These are phyloP conservation scores for Colletotrichum sp. DNA, from an alignment of 2,329 filamentous ascomycete genomes.

Conservation along the genomic window DNA sequence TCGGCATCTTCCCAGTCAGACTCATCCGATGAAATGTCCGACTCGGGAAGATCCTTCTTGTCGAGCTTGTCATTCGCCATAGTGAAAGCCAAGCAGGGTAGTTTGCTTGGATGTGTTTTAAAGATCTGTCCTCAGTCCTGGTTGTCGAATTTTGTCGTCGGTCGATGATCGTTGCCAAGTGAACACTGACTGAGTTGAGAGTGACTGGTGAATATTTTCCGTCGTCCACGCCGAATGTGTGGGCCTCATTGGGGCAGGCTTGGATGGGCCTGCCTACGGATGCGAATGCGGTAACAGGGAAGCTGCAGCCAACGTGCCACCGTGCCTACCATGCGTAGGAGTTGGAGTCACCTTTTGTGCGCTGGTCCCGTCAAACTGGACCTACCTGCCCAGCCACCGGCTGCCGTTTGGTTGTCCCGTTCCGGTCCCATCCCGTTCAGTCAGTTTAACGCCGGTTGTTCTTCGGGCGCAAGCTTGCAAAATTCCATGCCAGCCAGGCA, in stretches of 20 bases:
- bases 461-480: neutral
- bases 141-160: neutral
- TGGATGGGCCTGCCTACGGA: neutral
- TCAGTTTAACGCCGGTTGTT: neutral
- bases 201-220: neutral
- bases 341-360: neutral
- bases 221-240: neutral
- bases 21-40: constrained; percentile 39
- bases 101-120: neutral
- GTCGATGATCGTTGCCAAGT: neutral
- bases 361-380: neutral
- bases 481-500: neutral
- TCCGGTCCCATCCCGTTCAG: neutral
- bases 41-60: neutral
- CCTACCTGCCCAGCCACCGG: neutral
- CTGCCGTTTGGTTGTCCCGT: neutral
- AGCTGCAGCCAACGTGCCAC: neutral
- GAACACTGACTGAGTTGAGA: neutral
- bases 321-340: neutral
- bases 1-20: constrained; percentile 62
- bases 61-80: constrained; percentile 5
- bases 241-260: neutral
- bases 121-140: neutral
- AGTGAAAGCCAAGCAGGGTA: neutral
- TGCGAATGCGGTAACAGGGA: neutral